Conservation (phyloP, 2,329 filamentous ascomycete species). For the Zasmidium cellare region DNA sequence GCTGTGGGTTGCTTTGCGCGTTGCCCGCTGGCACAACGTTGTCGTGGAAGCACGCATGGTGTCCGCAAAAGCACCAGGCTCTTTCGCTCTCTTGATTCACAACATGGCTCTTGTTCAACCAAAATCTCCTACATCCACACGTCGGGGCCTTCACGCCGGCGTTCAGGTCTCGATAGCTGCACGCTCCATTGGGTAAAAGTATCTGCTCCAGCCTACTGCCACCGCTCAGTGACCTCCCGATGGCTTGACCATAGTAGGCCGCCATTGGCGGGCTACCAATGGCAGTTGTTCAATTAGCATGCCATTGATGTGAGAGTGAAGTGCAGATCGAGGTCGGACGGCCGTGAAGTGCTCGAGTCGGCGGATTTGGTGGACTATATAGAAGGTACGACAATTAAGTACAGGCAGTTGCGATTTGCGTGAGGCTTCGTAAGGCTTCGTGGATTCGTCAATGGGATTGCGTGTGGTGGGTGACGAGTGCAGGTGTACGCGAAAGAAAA, state of each 20-base stretch:
- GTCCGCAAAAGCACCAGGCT: conserved; percentile 55
- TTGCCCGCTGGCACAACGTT: conserved; percentile 1
- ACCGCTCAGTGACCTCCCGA: conserved; percentile 23
- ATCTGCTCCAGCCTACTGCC: conserved; percentile 16
- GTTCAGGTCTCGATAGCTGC: conserved; percentile 53
- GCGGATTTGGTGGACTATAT: conserved; percentile 5
- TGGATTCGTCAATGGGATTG: conserved; percentile 14
- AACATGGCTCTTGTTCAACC: conserved; percentile 34
- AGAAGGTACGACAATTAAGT: conserved; percentile 1
- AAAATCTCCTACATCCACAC: conserved; percentile 58
- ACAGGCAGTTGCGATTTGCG: not conserved
- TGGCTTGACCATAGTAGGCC: conserved; percentile 24
- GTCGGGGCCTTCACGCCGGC: conserved; percentile 42
- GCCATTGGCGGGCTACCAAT: conserved; percentile 38
- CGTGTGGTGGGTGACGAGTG: conserved; percentile 7
- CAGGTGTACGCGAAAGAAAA: conserved; percentile 11
- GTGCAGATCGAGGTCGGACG: conserved; percentile 1
- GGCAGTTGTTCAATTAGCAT: conserved; percentile 29
- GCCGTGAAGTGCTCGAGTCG: conserved; percentile 5
- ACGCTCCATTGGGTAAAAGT: conserved; percentile 52
- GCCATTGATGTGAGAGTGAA: conserved; percentile 20
- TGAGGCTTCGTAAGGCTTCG: conserved; percentile 4
- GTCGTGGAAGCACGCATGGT: conserved; percentile 59
- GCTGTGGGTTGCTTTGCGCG: not conserved
- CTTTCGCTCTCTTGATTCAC: conserved; percentile 29